Evolutionary conservation across 805 yeast genomes (phyloP).

Genomic region (Cephaloascus albidus): DNA sequence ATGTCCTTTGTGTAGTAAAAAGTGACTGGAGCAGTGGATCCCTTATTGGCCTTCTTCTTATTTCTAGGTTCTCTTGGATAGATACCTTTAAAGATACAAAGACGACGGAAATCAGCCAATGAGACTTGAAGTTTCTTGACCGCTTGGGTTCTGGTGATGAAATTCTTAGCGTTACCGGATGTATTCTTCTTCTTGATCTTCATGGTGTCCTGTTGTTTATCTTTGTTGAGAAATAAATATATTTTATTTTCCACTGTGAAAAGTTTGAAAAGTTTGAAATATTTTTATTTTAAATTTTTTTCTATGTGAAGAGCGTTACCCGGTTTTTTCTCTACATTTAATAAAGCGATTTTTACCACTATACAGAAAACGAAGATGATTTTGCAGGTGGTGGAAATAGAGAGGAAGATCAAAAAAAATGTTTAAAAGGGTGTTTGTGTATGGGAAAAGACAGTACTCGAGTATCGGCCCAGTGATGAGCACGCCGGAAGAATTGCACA

Average conservation of each 20-base stretch:
- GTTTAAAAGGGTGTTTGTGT: too few relatives aligned
- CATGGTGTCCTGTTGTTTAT: slow-evolving; percentile 27
- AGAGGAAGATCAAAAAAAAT: too few relatives aligned
- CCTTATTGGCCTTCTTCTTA: slow-evolving; percentile 94
- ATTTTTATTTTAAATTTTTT: too few relatives aligned
- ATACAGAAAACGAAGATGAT: too few relatives aligned
- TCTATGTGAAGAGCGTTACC: background rate
- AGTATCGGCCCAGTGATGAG: too few relatives aligned
- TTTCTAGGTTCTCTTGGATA: slow-evolving; percentile 95
- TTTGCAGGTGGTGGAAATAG: too few relatives aligned
- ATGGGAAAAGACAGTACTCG: too few relatives aligned
- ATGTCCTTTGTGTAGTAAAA: slow-evolving; percentile 92
- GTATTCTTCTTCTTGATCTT: slow-evolving; percentile 77
- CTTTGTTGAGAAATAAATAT: background rate
- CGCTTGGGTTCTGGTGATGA: slow-evolving; percentile 91
- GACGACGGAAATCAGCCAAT: slow-evolving; percentile 90
- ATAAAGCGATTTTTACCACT: too few relatives aligned
- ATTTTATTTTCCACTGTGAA: background rate
- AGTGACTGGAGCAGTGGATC: slow-evolving; percentile 93
- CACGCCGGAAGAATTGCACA: too few relatives aligned
- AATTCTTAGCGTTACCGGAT: slow-evolving; percentile 85
- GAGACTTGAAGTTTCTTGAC: slow-evolving; percentile 86
- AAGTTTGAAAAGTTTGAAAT: background rate
- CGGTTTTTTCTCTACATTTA: too few relatives aligned
- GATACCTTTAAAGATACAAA: slow-evolving; percentile 96